Base-by-base conservation (phyloP, 306 rosid genomes). In the Pterocarpus macrocarpus region DNA sequence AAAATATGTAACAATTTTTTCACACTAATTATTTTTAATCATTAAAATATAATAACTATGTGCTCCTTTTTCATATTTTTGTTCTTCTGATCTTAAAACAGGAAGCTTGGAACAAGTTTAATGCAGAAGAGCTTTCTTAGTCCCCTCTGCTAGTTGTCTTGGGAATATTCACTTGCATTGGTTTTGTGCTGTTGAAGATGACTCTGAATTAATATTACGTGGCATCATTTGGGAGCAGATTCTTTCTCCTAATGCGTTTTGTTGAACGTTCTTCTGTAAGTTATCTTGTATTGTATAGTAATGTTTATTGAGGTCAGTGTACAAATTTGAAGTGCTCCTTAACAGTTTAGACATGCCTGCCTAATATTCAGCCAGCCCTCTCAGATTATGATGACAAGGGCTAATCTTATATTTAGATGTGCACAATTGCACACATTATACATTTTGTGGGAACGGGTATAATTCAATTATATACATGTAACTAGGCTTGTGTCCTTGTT, bases 51-150 rank as follows among this genome's bases (percentile, higher is more conserved):
- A n/a, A 49, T 49, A 52, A 30, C 35, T 69, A 33, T 76, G 33
- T 68, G 16, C 5, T 32, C 28, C 58, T 67, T 44, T 39, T 66
- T n/a, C 8, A 8, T 47, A 34, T 13, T 14, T 44, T 11, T 55
- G 45, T 32, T 74, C 61, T 13, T 69, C 35, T 73, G 49, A 34
- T 82, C 22, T 50, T 47, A 62, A 80, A 85, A 92, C 97, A 92
- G 97, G 98, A 91, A 89, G 94, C 97, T 76, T 92, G 91, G 92
- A 92, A 62, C 82, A 94, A 90, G 87, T 92, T 94, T 87, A 87
- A 69, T 71, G 84, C 80, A 32, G 97, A 92, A 86, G 97, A 94
- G 84, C 97, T 94, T 59, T 88, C 89, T 38, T 92, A 87, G 77
- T 64, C 47, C 75, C 4, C 72, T 64, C 62, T 30, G 73, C 66